These are phyloP conservation scores for Quercus ilex DNA, from an alignment of 306 rosid species.

Conservation along the genomic window DNA sequence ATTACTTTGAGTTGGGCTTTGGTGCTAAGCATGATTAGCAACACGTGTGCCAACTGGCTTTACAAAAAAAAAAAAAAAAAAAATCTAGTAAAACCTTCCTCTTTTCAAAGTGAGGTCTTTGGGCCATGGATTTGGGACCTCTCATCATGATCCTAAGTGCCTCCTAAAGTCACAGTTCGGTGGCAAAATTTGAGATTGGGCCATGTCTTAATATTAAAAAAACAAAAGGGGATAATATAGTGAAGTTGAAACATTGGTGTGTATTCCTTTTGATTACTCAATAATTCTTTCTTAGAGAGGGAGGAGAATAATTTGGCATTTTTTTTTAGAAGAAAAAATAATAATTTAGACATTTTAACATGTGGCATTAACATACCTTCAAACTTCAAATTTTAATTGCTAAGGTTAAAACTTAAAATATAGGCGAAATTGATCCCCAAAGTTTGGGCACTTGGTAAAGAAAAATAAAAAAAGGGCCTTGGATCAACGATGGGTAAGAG, in stretches of 20 bases:
- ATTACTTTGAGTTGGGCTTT: slow-evolving; percentile 47
- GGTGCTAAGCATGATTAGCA: slow-evolving; percentile 91
- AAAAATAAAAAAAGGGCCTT: slow-evolving; percentile 19
- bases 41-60: slow-evolving; percentile 88
- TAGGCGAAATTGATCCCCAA: slow-evolving; percentile 18
- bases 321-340: not conserved
- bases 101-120: slow-evolving; percentile 8
- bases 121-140: slow-evolving; percentile 28
- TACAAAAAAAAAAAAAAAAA: slow-evolving; percentile 24
- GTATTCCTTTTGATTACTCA: not conserved
- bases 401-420: too few species aligned
- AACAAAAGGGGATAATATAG: too few species aligned
- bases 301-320: not conserved
- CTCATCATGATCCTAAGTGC: slow-evolving; percentile 43
- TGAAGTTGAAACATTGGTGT: not conserved
- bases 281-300: not conserved
- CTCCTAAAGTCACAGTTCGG: slow-evolving; percentile 14
- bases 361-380: too few species aligned
- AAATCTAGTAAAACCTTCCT: not conserved
- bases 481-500: slow-evolving; percentile 14
- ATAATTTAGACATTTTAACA: not conserved
- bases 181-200: slow-evolving; percentile 1
- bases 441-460: not conserved
- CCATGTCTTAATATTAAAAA: not conserved
- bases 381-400: too few species aligned